Percentiles rank a stretch among this genome's conserved stretches.
phyloP scores from a whole-genome alignment of 2,329 filamentous ascomycete genomes.

The Didymella glomerata region DNA sequence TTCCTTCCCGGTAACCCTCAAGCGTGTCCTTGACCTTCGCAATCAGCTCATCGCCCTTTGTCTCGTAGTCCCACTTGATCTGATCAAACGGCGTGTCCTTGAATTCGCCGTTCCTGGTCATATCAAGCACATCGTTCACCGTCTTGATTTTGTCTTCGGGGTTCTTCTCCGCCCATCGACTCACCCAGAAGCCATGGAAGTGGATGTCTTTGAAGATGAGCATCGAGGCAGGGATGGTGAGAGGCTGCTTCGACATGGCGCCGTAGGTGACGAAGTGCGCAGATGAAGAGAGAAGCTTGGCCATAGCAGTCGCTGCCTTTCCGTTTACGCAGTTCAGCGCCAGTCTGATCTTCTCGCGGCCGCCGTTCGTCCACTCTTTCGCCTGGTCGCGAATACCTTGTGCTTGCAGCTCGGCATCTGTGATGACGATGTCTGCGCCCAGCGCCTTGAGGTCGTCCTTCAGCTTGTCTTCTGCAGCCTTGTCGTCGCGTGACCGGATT shows the following conservation, averaged over 20 bases:
- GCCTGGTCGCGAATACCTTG: conserved; percentile 70
- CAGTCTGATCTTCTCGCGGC: conserved; percentile 75
- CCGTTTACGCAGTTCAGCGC: conserved; percentile 95
- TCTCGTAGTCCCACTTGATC: conserved; percentile 84
- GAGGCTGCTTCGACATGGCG: conserved; percentile 89
- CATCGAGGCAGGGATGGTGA: conserved; percentile 80
- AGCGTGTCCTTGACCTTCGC: conserved; percentile 83
- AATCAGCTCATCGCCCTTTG: conserved; percentile 72
- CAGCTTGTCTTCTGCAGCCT: conserved; percentile 72
- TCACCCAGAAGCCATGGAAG: conserved; percentile 95
- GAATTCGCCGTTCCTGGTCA: conserved; percentile 80
- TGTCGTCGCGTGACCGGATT: conserved; percentile 77
- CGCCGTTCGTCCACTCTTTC: conserved; percentile 73
- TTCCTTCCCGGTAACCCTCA: conserved; percentile 83
- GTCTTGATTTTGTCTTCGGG: conserved; percentile 77
- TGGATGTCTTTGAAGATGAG: conserved; percentile 93
- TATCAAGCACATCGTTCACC: conserved; percentile 81
- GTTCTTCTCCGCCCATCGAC: conserved; percentile 82
- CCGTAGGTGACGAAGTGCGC: conserved; percentile 91
- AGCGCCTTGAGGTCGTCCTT: conserved; percentile 67
- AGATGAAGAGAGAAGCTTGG: conserved; percentile 72
- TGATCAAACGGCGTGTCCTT: conserved; percentile 83
- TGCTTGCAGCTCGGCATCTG: conserved; percentile 66
- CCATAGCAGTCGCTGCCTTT: conserved; percentile 79
- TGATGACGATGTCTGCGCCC: conserved; percentile 70